Percentiles rank a stretch among this genome's conserved stretches.
Conservation (phyloP, 2,329 filamentous ascomycete genomes). For the Fusarium ambrosium region DNA sequence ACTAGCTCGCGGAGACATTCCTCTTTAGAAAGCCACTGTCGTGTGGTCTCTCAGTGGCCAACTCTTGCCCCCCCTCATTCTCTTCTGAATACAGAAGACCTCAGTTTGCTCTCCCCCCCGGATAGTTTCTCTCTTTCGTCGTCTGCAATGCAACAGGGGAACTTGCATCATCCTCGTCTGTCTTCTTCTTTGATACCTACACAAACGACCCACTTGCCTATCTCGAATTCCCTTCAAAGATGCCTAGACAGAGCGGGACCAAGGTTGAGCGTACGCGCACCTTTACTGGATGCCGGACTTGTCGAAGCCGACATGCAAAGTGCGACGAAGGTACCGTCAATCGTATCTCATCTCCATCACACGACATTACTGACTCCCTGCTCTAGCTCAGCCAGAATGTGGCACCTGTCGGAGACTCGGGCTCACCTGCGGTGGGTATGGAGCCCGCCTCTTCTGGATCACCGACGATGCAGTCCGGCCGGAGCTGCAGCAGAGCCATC, state of each 20-base stretch:
- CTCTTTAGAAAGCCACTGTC: slow-evolving; percentile 12
- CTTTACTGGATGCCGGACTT: slow-evolving; percentile 53
- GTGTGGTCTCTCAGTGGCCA: slow-evolving; percentile 1
- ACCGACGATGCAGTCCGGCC: slow-evolving; percentile 39
- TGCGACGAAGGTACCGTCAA: slow-evolving; percentile 54
- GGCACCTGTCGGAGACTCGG: slow-evolving; percentile 53
- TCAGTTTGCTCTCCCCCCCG: slow-evolving; percentile 7
- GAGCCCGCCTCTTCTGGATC: slow-evolving; percentile 52
- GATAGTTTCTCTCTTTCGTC: slow-evolving; percentile 18
- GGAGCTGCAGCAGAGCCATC: slow-evolving; percentile 42
- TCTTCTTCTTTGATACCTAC: not conserved
- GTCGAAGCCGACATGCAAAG: slow-evolving; percentile 57
- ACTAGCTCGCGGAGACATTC: slow-evolving; percentile 38
- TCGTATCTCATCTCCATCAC: not conserved
- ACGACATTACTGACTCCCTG: not conserved
- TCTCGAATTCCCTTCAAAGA: slow-evolving; percentile 18
- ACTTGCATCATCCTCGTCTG: not conserved
- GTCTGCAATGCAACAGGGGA: slow-evolving; percentile 2
- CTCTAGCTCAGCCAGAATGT: slow-evolving; percentile 53
- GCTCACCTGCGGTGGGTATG: slow-evolving; percentile 56
- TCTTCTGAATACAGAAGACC: slow-evolving; percentile 25
- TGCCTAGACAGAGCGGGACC: slow-evolving; percentile 30
- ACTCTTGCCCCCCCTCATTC: not conserved
- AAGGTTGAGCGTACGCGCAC: slow-evolving; percentile 46
- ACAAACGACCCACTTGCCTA: slow-evolving; percentile 39